Evolutionary conservation across 306 rosid genomes (phyloP).

Genomic region (Quercus suber): DNA sequence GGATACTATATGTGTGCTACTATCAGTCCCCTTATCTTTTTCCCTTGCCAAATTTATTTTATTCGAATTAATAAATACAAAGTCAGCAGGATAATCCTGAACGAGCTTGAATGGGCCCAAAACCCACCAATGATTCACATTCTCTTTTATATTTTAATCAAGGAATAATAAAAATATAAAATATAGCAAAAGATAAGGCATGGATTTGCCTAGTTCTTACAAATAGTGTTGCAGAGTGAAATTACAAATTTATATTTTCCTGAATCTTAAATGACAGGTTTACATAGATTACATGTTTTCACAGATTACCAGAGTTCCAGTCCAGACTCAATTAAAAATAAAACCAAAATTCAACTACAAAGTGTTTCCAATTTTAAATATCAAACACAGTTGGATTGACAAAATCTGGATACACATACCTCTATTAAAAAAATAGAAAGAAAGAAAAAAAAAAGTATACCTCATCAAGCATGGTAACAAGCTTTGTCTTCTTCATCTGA

Average conservation of each 20-base stretch:
- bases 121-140: slow-evolving; percentile 2
- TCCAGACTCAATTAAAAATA: neutral
- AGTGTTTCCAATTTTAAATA: neutral
- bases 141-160: neutral
- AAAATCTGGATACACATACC: neutral
- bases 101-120: slow-evolving; percentile 35
- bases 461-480: slow-evolving; percentile 77
- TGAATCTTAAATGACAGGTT: neutral
- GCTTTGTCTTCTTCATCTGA: slow-evolving; percentile 81
- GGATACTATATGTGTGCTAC: neutral
- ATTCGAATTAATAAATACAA: neutral
- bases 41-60: slow-evolving; percentile 3
- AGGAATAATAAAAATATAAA: too few species aligned
- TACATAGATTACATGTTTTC: neutral
- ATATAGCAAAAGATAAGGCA: too few species aligned
- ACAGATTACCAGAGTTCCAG: neutral
- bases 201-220: too few species aligned
- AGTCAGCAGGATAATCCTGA: slow-evolving; percentile 8
- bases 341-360: neutral
- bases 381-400: neutral
- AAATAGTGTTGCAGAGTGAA: neutral
- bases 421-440: neutral
- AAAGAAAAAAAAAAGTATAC: slow-evolving; percentile 22
- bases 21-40: too few species aligned
- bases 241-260: neutral